phyloP scores from a whole-genome alignment of 106 monocot species.

The Phalaenopsis aphrodite region DNA sequence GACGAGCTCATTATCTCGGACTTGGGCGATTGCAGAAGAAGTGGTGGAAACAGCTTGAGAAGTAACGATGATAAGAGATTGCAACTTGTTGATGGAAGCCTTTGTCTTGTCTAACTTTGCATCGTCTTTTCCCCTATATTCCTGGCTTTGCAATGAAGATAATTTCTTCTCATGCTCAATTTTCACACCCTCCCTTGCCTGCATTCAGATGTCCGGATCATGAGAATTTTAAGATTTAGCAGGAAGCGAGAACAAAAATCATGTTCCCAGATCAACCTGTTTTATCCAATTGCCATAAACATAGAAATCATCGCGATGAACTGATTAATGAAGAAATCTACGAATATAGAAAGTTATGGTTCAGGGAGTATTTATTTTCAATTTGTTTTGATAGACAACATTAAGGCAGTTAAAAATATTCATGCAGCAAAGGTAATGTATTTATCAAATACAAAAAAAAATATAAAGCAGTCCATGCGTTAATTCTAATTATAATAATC shows the following conservation, averaged over 20 bases:
- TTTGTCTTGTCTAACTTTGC: conserved; percentile 81
- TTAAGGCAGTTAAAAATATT: no score
- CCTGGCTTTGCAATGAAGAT: conserved; percentile 71
- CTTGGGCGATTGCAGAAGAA: conserved; percentile 72
- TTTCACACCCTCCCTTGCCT: conserved; percentile 80
- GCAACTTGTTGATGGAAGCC: conserved; percentile 66
- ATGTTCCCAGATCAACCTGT: not conserved
- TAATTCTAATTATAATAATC: no score
- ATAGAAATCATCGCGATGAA: no score
- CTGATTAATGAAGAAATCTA: no score
- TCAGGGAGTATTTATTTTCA: no score
- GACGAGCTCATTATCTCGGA: conserved; percentile 81
- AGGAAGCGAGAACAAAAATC: not conserved
- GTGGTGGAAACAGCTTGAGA: conserved; percentile 90
- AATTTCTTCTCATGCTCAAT: conserved; percentile 92
- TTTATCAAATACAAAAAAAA: no score
- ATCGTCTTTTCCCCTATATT: conserved; percentile 62
- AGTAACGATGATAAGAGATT: conserved; percentile 69
- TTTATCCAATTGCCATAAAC: no score
- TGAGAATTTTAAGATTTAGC: not conserved
- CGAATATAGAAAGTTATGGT: no score
- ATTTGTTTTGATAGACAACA: no score
- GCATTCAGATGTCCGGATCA: not conserved
- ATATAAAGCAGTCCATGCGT: no score
- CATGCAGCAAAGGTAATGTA: no score